Base-by-base conservation (phyloP, 192 early-diverging fungal genomes). In the Linnemannia exigua region DNA sequence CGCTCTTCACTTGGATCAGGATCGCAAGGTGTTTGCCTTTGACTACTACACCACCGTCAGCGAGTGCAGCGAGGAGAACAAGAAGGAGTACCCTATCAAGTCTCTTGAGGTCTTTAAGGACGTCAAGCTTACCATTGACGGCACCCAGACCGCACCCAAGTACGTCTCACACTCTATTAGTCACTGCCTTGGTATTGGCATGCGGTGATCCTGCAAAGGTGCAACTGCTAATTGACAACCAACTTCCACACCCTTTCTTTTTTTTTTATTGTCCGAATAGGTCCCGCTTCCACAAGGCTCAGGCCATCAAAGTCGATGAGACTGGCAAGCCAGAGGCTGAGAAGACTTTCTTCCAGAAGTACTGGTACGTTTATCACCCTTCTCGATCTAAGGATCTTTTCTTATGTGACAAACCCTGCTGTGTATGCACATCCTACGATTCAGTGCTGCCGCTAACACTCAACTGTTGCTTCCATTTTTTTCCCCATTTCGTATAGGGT, bases 281-380 rank as follows among this genome's bases (percentile, higher is more conserved):
- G 46, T 46, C 84, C 15, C 78, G 51, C 28, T 80, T 77, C 61
- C 37, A 19, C 37, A 79, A 22, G 36, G 84, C 84, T 67, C 84
- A 86, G 71, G 75, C 78, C 11, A 86, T 86, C 74, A 86, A 86
- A 70, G 41, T 86, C 54, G 84, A 86, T 28, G 67, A 75, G 38
- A 86, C 84, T 25, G 84, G 84, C 51, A 75, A 86, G 22, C 84
- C 84, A 7, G 84, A 74, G 33, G 75, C 41, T 37, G 84, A 86
- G 50, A 79, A 86, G 79, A 86, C 84, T 15, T 86, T 86, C 70
- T 67, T 86, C 75, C 84, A 86, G 71, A 86, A 86, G 41, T 86
- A 86, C 54, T 86, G 84, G 84, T 86, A 80, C 38, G 77, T 44
- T 37, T 38, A 20, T 15, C 9, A 25, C 14, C 3, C 19, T 44